phyloP scores from a whole-genome alignment of 176 grass and related monocot species.

The Musa itinerans region DNA sequence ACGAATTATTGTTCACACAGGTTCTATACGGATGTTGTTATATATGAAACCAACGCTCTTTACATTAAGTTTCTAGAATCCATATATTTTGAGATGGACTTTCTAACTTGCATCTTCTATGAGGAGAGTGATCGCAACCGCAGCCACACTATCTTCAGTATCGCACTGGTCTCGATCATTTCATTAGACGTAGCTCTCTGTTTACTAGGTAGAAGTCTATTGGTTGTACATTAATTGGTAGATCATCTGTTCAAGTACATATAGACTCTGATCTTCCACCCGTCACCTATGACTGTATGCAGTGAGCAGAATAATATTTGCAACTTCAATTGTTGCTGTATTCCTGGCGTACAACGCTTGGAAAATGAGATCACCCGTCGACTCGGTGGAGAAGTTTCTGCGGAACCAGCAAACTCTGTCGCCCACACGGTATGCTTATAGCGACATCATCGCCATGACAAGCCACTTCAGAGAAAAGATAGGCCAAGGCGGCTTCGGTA shows the following conservation, averaged over 20 bases:
- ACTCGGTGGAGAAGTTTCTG: constrained; percentile 35
- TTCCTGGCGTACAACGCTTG: constrained; percentile 38
- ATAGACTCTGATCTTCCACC: too few relatives aligned
- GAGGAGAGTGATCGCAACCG: background rate
- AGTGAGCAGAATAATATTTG: constrained; percentile 14
- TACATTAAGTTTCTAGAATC: background rate
- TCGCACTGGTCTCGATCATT: background rate
- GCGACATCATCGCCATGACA: constrained; percentile 39
- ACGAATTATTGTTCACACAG: too few relatives aligned
- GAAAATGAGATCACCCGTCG: constrained; percentile 7
- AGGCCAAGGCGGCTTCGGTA: constrained; percentile 40
- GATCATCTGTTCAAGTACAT: too few relatives aligned
- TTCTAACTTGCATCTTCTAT: background rate
- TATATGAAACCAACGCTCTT: too few relatives aligned
- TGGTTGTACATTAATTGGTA: background rate
- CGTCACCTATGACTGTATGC: too few relatives aligned
- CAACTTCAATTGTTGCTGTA: background rate
- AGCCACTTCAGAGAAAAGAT: constrained; percentile 38
- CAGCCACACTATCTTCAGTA: background rate
- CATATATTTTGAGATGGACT: fast-evolving
- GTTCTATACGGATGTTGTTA: too few relatives aligned
- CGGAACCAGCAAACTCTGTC: constrained; percentile 18
- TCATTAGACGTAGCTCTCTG: background rate
- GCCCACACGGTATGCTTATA: constrained; percentile 32
- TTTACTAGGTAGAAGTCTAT: background rate